Base-by-base conservation (phyloP, 2,329 filamentous ascomycete species). In the Phaeoacremonium minimum region DNA sequence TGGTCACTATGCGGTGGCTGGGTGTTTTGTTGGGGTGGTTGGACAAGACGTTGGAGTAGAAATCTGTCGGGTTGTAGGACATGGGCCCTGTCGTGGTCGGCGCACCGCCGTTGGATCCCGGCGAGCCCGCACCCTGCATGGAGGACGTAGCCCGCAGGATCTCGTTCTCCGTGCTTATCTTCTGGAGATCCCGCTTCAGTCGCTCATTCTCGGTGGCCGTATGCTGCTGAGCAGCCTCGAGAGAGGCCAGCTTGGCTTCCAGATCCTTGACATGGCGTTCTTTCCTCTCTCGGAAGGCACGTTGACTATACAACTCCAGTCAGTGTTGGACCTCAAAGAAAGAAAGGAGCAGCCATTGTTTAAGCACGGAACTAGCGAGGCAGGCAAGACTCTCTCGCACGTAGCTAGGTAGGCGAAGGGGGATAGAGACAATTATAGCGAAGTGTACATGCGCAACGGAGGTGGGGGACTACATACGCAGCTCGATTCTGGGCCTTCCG, bases 271-370 rank as follows among this genome's bases (percentile, higher is more conserved):
- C 89, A 54, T 61, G 90, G 40, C 83, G 84, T 60, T 97, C 91
- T 62, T 97, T 97, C 49, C 91, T 84, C 63, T 97, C 91, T 42
- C 91, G 87, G 61, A 97, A 97, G 19, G 93, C 91, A 50, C 91
- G 84, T 73, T 97, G 93, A 32, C 91, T 96, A n/a, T n/a, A 45
- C 18, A 18, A 30, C 20, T 8, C 8, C 8, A 9, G 20, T 26
- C n/a, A 26, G 20, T 26, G 8, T 26, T 26, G 20, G 20, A n/a
- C 20, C 20, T 26, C n/a, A n/a, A 7, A 30, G 6, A 20, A 8
- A 15, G 7, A 1, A n/a, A n/a, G n/a, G n/a, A n/a, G n/a, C n/a
- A n/a, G n/a, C n/a, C n/a, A n/a, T n/a, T n/a, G n/a, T n/a, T n/a
- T n/a, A n/a, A n/a, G n/a, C n/a, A n/a, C n/a, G n/a, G n/a, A n/a